These are phyloP conservation scores for Cocos nucifera DNA, from an alignment of 176 grass and related monocot genomes.

Conservation along the genomic window DNA sequence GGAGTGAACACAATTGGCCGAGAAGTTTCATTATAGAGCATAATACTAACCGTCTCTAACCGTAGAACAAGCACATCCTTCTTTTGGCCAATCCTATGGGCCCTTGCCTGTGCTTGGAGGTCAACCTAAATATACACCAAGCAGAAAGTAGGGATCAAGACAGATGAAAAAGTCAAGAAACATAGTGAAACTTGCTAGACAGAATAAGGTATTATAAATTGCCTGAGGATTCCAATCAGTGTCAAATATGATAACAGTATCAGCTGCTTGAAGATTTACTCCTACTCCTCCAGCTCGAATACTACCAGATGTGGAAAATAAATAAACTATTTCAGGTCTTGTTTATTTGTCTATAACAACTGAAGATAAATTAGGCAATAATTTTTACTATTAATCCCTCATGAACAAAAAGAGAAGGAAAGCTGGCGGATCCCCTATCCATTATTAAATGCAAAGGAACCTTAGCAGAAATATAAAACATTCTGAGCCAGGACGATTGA, in stretches of 20 bases:
- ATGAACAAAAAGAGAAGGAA: too few relatives aligned
- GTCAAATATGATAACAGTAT: slow-evolving; percentile 99
- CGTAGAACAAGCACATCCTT: slow-evolving; percentile 99
- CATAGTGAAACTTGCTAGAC: too few relatives aligned
- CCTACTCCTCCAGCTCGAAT: slow-evolving; percentile 98
- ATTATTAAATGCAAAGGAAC: slow-evolving; percentile 15
- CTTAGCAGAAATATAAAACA: slow-evolving; percentile 97
- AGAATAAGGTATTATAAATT: slow-evolving; percentile 9
- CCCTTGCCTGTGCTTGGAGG: slow-evolving; percentile 96
- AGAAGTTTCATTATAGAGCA: slow-evolving; percentile 8
- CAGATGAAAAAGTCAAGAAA: slow-evolving; percentile 4
- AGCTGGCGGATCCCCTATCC: too few relatives aligned
- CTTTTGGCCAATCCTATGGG: slow-evolving; percentile 98
- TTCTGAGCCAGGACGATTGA: slow-evolving; percentile 68
- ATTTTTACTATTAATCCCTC: too few relatives aligned
- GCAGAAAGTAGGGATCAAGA: neutral
- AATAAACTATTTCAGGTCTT: too few relatives aligned
- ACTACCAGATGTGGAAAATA: slow-evolving; percentile 31
- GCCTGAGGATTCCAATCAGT: slow-evolving; percentile 99
- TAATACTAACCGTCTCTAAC: slow-evolving; percentile 74
- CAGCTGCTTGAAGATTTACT: slow-evolving; percentile 98
- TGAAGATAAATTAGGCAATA: too few relatives aligned
- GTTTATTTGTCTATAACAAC: too few relatives aligned
- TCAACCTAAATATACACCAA: slow-evolving; percentile 62
- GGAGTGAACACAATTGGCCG: too few relatives aligned